These are phyloP conservation scores for Nicotiana sylvestris DNA, from an alignment of 257 asterid genomes.

Conservation along the genomic window DNA sequence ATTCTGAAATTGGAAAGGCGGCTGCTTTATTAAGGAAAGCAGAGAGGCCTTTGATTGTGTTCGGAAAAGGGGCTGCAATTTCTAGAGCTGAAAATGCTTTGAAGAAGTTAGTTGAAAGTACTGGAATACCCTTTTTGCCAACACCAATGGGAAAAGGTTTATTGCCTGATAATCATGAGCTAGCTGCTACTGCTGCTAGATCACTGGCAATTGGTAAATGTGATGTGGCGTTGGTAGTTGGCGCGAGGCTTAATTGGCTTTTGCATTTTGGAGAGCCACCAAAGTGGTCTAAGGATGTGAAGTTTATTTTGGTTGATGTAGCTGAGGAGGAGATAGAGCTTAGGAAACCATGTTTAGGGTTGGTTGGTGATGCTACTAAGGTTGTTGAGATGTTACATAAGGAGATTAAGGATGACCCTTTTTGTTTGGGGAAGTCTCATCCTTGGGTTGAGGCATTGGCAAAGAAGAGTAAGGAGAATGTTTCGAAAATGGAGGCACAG, in stretches of 20 bases:
- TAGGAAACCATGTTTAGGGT: slow-evolving; percentile 67
- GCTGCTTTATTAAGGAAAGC: slow-evolving; percentile 65
- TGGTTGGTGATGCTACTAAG: slow-evolving; percentile 81
- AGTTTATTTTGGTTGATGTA: slow-evolving; percentile 71
- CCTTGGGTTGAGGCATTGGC: slow-evolving; percentile 75
- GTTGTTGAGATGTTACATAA: slow-evolving; percentile 54
- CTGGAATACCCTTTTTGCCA: slow-evolving; percentile 83
- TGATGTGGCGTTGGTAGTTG: slow-evolving; percentile 78
- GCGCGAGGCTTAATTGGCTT: slow-evolving; percentile 88
- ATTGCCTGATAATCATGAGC: slow-evolving; percentile 67
- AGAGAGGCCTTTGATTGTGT: slow-evolving; percentile 83
- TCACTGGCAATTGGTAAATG: slow-evolving; percentile 88
- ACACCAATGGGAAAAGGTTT: slow-evolving; percentile 95
- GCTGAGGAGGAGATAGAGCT: slow-evolving; percentile 64
- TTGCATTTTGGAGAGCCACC: slow-evolving; percentile 94
- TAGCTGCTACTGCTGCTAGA: slow-evolving; percentile 86
- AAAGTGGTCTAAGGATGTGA: slow-evolving; percentile 78
- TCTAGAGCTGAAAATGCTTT: slow-evolving; percentile 64
- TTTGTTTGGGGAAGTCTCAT: slow-evolving; percentile 70
- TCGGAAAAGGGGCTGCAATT: slow-evolving; percentile 85
- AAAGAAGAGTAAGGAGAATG: slow-evolving; percentile 72
- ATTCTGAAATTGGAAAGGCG: slow-evolving; percentile 46
- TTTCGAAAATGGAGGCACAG: slow-evolving; percentile 75
- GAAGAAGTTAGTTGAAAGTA: slow-evolving; percentile 52
- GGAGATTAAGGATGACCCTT: slow-evolving; percentile 82